Percentiles rank a stretch among this genome's conserved stretches.
These are phyloP conservation scores for Talaromyces islandicus DNA, from an alignment of 2,329 filamentous ascomycete genomes.

Conservation along the genomic window DNA sequence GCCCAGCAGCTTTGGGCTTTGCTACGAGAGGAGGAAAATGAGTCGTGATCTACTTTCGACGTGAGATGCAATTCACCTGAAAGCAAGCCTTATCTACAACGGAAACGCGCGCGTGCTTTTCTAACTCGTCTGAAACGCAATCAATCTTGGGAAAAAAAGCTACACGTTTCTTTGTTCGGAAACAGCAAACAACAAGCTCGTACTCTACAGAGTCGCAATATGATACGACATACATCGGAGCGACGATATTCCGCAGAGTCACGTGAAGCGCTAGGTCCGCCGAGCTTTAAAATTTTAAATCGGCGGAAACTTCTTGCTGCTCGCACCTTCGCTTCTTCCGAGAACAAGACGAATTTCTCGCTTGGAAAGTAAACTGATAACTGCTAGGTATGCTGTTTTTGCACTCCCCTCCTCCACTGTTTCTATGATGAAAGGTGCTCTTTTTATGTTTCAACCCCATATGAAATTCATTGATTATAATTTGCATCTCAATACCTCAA, in stretches of 20 bases:
- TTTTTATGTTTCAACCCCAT: conserved; percentile 37
- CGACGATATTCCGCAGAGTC: conserved; percentile 6
- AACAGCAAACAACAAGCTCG: not conserved
- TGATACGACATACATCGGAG: not conserved
- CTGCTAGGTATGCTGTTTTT: not conserved
- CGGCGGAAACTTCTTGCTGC: not conserved
- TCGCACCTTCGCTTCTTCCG: not conserved
- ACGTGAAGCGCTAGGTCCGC: conserved; percentile 18
- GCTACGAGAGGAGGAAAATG: conserved; percentile 27
- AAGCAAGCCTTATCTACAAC: not conserved
- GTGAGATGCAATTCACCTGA: not conserved
- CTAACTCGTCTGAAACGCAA: not conserved
- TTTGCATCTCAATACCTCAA: conserved; percentile 19
- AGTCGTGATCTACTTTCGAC: not conserved
- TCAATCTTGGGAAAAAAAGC: not conserved
- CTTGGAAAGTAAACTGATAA: not conserved
- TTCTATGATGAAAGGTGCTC: conserved; percentile 29
- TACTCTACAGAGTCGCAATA: not conserved
- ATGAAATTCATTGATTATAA: conserved; percentile 27
- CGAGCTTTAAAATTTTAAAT: conserved; percentile 17
- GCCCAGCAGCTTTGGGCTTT: conserved; percentile 34
- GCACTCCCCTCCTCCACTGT: not conserved
- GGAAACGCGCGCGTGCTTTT: not conserved
- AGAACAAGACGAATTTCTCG: not conserved
- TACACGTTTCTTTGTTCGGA: not conserved